Evolutionary conservation across 2,329 filamentous ascomycete species (phyloP).

Genomic region (Aspergillus viridinutans): DNA sequence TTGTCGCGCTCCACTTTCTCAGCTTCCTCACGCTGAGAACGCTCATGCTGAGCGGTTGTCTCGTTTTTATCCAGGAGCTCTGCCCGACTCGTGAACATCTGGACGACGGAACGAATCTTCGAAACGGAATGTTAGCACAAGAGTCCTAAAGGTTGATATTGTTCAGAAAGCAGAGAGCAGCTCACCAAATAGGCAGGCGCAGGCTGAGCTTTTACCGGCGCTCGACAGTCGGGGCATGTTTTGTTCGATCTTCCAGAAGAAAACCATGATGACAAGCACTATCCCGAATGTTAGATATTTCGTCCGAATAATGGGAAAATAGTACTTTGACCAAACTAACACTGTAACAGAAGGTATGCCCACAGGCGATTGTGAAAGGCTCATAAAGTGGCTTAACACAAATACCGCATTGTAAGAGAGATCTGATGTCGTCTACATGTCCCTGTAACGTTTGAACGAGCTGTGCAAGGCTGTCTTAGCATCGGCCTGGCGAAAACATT

Average conservation of each 20-base stretch:
- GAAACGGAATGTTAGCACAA: slow-evolving; percentile 5
- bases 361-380: slow-evolving; percentile 64
- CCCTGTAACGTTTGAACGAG: slow-evolving; percentile 43
- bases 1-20: slow-evolving; percentile 58
- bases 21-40: slow-evolving; percentile 57
- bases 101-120: slow-evolving; percentile 61
- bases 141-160: background rate
- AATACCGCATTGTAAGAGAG: slow-evolving; percentile 62
- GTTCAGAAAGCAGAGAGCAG: background rate
- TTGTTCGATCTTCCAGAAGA: slow-evolving; percentile 52
- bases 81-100: slow-evolving; percentile 56
- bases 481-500: background rate
- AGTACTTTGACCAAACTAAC: slow-evolving; percentile 36
- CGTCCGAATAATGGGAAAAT: background rate
- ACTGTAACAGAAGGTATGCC: slow-evolving; percentile 69
- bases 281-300: slow-evolving; percentile 20
- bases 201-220: slow-evolving; percentile 54
- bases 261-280: slow-evolving; percentile 58
- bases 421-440: slow-evolving; percentile 59
- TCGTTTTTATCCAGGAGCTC: slow-evolving; percentile 62
- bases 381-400: slow-evolving; percentile 66
- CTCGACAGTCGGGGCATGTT: slow-evolving; percentile 66
- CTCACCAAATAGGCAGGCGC: slow-evolving; percentile 61
- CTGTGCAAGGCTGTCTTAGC: slow-evolving; percentile 21
- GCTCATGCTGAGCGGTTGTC: slow-evolving; percentile 57